A percentile compares a stretch with the other conserved stretches of the same genome.
Evolutionary conservation across 441 rosid species (phyloP).

Genomic region (Populus hybrid): DNA sequence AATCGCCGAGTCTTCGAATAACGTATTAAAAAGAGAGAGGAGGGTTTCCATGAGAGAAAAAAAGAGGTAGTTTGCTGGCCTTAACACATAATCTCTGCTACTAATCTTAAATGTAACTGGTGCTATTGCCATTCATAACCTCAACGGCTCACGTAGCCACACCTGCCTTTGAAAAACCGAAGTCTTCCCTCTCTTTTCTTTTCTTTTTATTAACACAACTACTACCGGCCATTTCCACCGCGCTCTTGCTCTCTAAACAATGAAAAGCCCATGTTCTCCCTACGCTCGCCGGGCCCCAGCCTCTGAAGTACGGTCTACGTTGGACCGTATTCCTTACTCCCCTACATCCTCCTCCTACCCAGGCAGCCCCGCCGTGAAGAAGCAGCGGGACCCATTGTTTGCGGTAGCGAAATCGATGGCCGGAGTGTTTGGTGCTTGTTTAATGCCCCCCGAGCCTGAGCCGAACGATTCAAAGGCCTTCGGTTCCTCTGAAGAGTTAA

Average conservation of each 20-base stretch:
- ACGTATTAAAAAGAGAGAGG: too few species aligned
- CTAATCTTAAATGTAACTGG: neutral
- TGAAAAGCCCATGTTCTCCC: constrained; percentile 26
- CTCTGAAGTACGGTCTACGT: constrained; percentile 35
- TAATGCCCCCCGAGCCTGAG: constrained; percentile 62
- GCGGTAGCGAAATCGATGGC: constrained; percentile 46
- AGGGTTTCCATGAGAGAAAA: too few species aligned
- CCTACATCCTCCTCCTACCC: constrained; percentile 38
- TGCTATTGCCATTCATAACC: neutral
- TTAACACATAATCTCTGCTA: too few species aligned
- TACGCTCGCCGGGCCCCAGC: constrained; percentile 33
- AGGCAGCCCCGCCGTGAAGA: constrained; percentile 29
- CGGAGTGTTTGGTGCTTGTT: constrained; percentile 60
- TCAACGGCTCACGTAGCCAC: constrained; percentile 15
- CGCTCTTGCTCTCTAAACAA: neutral
- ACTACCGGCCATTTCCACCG: constrained; percentile 22
- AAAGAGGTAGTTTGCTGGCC: too few species aligned
- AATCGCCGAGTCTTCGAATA: too few species aligned
- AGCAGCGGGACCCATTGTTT: constrained; percentile 26
- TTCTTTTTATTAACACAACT: neutral
- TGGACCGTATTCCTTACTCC: constrained; percentile 31
- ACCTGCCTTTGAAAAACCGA: constrained; percentile 14
- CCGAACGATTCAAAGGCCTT: constrained; percentile 25
- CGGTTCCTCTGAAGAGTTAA: constrained; percentile 31
- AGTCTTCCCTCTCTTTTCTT: constrained; percentile 9